Conservation (phyloP, 192 early-diverging fungal genomes). For the Ambispora gerdemannii region DNA sequence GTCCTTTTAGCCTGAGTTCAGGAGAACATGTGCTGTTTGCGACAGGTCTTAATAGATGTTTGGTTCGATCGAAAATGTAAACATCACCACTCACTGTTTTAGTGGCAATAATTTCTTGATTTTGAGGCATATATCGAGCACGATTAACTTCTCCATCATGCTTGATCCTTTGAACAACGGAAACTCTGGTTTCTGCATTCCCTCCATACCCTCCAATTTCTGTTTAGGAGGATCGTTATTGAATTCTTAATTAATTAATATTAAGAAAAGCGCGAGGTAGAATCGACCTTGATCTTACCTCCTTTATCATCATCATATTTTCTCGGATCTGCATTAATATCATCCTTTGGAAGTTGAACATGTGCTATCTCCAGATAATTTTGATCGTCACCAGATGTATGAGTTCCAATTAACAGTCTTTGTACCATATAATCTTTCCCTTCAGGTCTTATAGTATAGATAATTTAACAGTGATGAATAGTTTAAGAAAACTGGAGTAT, state of each 20-base stretch:
- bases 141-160: slow-evolving; percentile 98
- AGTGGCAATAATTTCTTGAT: slow-evolving; percentile 94
- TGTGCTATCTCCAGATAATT: slow-evolving; percentile 96
- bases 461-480: not conserved
- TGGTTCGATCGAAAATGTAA: slow-evolving; percentile 94
- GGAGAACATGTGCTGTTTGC: slow-evolving; percentile 79
- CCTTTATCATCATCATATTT: slow-evolving; percentile 73
- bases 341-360: slow-evolving; percentile 79
- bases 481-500: not conserved
- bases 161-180: slow-evolving; percentile 86
- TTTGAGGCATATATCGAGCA: slow-evolving; percentile 95
- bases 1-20: slow-evolving; percentile 82
- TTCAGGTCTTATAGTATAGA: slow-evolving; percentile 58
- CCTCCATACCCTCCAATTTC: slow-evolving; percentile 81
- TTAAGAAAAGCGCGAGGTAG: not conserved
- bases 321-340: slow-evolving; percentile 51
- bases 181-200: slow-evolving; percentile 61
- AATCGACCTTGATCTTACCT: slow-evolving; percentile 44
- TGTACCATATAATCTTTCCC: slow-evolving; percentile 92
- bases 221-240: slow-evolving; percentile 21
- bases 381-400: slow-evolving; percentile 92
- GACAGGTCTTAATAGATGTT: slow-evolving; percentile 74
- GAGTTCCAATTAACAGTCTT: slow-evolving; percentile 88
- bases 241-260: not conserved
- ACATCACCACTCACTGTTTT: slow-evolving; percentile 91